phyloP scores from a whole-genome alignment of 176 grass and related monocot genomes.

The Musa itinerans region DNA sequence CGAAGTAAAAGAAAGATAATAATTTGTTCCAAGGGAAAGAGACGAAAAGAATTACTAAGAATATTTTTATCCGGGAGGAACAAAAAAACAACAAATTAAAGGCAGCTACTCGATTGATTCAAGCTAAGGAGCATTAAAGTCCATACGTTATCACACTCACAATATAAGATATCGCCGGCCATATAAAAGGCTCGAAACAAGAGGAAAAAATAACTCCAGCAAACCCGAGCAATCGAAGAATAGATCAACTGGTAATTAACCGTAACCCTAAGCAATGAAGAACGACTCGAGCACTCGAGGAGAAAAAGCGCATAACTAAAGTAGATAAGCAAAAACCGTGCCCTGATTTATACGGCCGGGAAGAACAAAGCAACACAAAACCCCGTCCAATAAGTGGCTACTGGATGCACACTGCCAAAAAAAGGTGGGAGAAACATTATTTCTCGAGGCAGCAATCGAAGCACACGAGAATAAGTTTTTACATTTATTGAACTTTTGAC shows the following conservation, averaged over 20 bases:
- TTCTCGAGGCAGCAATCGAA: neutral
- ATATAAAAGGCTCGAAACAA: neutral
- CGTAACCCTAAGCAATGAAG: neutral
- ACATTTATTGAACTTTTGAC: neutral
- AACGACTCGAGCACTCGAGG: neutral
- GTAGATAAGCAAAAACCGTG: neutral
- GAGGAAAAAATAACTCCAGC: neutral
- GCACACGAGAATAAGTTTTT: neutral
- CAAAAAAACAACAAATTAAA: too few relatives aligned
- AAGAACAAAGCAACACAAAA: neutral
- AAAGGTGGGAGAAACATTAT: neutral
- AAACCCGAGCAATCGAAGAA: neutral
- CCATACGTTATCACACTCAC: neutral
- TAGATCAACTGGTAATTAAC: neutral
- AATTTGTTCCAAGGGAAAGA: too few relatives aligned
- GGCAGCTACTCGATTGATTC: neutral
- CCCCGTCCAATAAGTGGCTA: neutral
- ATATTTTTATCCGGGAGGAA: too few relatives aligned
- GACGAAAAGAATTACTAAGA: too few relatives aligned
- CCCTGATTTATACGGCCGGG: too few relatives aligned
- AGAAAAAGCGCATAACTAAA: neutral
- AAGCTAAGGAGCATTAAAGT: neutral
- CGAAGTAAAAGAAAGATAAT: neutral
- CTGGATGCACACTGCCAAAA: neutral
- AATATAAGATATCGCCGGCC: neutral